A percentile compares a stretch with the other conserved stretches of the same genome.
These are phyloP conservation scores for Chlorencoelia australis DNA, from an alignment of 2,329 filamentous ascomycete genomes.

Conservation along the genomic window DNA sequence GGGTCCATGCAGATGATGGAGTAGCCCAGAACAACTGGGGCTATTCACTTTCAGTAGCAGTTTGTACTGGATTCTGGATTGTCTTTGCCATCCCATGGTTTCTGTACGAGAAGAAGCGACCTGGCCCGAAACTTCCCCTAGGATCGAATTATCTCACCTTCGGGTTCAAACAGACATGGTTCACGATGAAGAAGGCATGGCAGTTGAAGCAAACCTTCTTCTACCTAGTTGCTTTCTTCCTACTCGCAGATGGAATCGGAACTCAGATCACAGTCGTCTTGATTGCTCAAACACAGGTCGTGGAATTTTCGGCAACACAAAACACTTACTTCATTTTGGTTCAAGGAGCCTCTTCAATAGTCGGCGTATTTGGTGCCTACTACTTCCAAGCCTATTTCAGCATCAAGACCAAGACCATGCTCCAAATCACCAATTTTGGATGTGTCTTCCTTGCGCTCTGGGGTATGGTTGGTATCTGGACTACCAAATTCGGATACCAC, in stretches of 20 bases:
- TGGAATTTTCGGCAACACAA: conserved; percentile 21
- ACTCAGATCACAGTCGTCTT: conserved; percentile 21
- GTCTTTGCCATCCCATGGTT: conserved; percentile 26
- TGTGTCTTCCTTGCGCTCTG: conserved; percentile 20
- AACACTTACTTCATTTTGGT: conserved; percentile 25
- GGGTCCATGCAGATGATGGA: conserved; percentile 20
- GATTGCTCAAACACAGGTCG: conserved; percentile 24
- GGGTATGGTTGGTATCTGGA: conserved; percentile 26
- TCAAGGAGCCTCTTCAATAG: conserved; percentile 18
- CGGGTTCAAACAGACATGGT: conserved; percentile 24
- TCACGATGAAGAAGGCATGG: conserved; percentile 21
- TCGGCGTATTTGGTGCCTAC: conserved; percentile 21
- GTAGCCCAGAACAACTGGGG: conserved; percentile 23
- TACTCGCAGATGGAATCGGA: conserved; percentile 23
- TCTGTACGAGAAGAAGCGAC: conserved; percentile 25
- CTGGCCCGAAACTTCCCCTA: conserved; percentile 21
- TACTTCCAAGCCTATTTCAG: conserved; percentile 20
- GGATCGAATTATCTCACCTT: conserved; percentile 24
- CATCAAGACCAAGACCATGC: conserved; percentile 24
- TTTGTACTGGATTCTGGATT: conserved; percentile 25
- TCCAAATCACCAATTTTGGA: conserved; percentile 21
- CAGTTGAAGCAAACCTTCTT: conserved; percentile 24
- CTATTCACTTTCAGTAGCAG: conserved; percentile 24
- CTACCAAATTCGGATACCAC: conserved; percentile 22
- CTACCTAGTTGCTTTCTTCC: conserved; percentile 24